These are phyloP conservation scores for Phaeotremella skinneri DNA, from an alignment of 768 basidiomycete genomes.

Conservation along the genomic window DNA sequence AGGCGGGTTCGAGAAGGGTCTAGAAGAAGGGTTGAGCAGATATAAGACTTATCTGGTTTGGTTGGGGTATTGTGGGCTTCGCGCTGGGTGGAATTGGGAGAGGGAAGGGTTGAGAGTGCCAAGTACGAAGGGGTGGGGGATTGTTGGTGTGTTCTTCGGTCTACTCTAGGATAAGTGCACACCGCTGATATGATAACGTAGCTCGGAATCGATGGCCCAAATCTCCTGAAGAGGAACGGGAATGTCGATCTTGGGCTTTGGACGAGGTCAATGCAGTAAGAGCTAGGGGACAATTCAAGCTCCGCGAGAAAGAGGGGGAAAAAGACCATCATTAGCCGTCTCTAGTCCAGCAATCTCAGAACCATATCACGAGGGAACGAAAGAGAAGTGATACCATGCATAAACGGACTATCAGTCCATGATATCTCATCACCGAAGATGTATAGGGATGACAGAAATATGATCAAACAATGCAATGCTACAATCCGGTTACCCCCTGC, in stretches of 20 bases:
- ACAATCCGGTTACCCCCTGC: not conserved
- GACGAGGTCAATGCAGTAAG: conserved; percentile 61
- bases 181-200: conserved; percentile 39
- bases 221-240: conserved; percentile 45
- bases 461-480: conserved; percentile 1
- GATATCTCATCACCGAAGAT: too few relatives aligned
- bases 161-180: not conserved
- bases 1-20: conserved; percentile 50
- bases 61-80: conserved; percentile 68
- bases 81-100: conserved; percentile 84
- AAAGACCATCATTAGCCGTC: conserved; percentile 34
- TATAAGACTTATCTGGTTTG: conserved; percentile 84
- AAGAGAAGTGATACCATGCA: not conserved
- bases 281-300: conserved; percentile 66
- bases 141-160: conserved; percentile 64
- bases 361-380: not conserved
- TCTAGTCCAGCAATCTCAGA: not conserved
- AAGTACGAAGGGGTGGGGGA: conserved; percentile 88
- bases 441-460: not conserved
- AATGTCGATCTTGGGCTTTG: conserved; percentile 55
- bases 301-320: conserved; percentile 51
- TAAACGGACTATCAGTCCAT: too few relatives aligned
- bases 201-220: conserved; percentile 49
- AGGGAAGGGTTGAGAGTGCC: conserved; percentile 84
- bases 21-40: conserved; percentile 59